Evolutionary conservation across 2,329 filamentous ascomycete species (phyloP).

Genomic region (Septoria petroselini): DNA sequence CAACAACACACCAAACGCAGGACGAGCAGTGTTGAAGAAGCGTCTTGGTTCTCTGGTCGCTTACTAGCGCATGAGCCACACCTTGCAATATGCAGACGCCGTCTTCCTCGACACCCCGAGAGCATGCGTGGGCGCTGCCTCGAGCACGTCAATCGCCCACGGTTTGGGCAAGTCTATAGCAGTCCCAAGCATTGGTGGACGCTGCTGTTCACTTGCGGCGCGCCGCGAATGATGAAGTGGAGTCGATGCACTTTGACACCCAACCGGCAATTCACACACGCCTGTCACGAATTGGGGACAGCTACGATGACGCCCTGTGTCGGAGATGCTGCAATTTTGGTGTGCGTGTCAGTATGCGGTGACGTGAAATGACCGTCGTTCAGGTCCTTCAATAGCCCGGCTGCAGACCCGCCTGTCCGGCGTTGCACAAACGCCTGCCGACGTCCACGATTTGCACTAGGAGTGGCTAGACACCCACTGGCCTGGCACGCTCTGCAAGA

Average conservation of each 20-base stretch:
- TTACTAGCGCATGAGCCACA: background rate
- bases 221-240: background rate
- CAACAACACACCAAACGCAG: no score
- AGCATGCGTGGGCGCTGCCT: background rate
- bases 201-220: background rate
- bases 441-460: constrained; percentile 12
- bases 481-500: constrained; percentile 16
- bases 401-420: constrained; percentile 19
- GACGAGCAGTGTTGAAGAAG: background rate
- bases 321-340: constrained; percentile 2
- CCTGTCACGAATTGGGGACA: constrained; percentile 1
- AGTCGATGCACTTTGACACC: no score
- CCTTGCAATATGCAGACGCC: no score
- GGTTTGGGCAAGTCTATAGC: background rate
- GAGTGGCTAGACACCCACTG: constrained; percentile 5
- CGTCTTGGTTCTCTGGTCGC: background rate
- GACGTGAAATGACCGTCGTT: constrained; percentile 22
- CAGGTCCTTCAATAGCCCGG: constrained; percentile 17
- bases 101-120: constrained; percentile 8
- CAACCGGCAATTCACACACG: background rate
- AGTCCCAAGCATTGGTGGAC: background rate
- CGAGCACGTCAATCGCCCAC: background rate
- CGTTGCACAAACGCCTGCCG: constrained; percentile 21
- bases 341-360: constrained; percentile 13
- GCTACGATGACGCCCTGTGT: background rate